A percentile compares a stretch with the other conserved stretches of the same genome.
Conservation (phyloP, 2,329 filamentous ascomycete genomes). For the Thelonectria discophora region DNA sequence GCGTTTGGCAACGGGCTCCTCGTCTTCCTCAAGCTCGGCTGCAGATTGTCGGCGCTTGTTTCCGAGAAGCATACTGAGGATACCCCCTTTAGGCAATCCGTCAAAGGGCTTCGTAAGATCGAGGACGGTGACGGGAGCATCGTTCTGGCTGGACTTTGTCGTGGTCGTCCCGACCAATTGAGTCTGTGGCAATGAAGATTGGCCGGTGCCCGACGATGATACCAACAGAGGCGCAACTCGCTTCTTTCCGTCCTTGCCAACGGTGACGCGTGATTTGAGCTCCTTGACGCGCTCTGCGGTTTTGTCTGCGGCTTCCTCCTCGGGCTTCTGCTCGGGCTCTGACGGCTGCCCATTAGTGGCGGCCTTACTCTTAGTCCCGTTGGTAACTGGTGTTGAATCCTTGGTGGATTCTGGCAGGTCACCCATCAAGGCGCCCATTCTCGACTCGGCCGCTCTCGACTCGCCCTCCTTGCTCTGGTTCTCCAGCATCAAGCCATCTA, state of each 20-base stretch:
- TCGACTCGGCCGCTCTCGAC: constrained; percentile 85
- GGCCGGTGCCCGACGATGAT: constrained; percentile 85
- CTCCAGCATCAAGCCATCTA: constrained; percentile 86
- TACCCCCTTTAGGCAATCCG: constrained; percentile 87
- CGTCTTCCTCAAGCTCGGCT: constrained; percentile 80
- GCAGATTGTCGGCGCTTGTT: constrained; percentile 88
- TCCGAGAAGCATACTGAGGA: constrained; percentile 85
- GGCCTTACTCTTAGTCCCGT: constrained; percentile 59
- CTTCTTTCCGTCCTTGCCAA: constrained; percentile 97
- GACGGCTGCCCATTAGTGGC: constrained; percentile 50
- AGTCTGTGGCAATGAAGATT: constrained; percentile 88
- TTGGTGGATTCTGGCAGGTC: constrained; percentile 72
- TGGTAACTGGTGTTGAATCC: constrained; percentile 56
- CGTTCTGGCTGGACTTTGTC: constrained; percentile 69
- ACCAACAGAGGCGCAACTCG: constrained; percentile 91
- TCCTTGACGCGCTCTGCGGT: constrained; percentile 62
- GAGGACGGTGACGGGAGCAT: constrained; percentile 81
- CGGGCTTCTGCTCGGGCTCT: constrained; percentile 48
- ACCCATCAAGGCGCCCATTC: constrained; percentile 99
- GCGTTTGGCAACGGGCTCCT: constrained; percentile 62
- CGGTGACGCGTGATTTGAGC: constrained; percentile 90
- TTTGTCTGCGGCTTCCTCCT: constrained; percentile 63
- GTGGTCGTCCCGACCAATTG: constrained; percentile 82
- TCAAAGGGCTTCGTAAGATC: constrained; percentile 96
- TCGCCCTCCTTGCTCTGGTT: constrained; percentile 93